Percentiles rank a stretch among this genome's conserved stretches.
phyloP scores from a whole-genome alignment of 805 yeast species.

The Monosporozyma yasuniensis region DNA sequence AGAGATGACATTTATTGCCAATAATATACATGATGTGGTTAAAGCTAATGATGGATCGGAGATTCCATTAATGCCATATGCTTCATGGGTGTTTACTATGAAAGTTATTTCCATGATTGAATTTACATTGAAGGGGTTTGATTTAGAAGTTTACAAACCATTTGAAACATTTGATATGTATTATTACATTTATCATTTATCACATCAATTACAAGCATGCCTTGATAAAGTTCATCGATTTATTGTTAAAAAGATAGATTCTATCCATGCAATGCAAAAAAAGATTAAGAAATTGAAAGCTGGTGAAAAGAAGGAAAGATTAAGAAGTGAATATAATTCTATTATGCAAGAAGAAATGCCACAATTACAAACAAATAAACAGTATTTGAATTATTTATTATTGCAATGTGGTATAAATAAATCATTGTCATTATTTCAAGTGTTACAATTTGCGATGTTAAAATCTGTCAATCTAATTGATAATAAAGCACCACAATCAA shows the following conservation, averaged over 20 bases:
- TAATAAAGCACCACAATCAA: slow-evolving; percentile 18
- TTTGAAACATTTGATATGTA: slow-evolving; percentile 62
- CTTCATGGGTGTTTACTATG: slow-evolving; percentile 58
- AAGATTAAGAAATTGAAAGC: slow-evolving; percentile 41
- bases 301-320: slow-evolving; percentile 39
- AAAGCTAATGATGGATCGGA: slow-evolving; percentile 9
- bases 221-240: slow-evolving; percentile 28
- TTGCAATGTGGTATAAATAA: slow-evolving; percentile 21
- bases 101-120: slow-evolving; percentile 68
- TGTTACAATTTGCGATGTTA: slow-evolving; percentile 26
- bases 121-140: slow-evolving; percentile 65
- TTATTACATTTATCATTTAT: slow-evolving; percentile 55
- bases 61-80: slow-evolving; percentile 49
- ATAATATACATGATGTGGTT: slow-evolving; percentile 21
- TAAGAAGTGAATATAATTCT: slow-evolving; percentile 29
- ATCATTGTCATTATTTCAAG: slow-evolving; percentile 29
- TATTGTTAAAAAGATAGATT: slow-evolving; percentile 29
- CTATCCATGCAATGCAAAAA: slow-evolving; percentile 30
- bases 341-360: slow-evolving; percentile 33
- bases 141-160: slow-evolving; percentile 58
- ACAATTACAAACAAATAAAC: slow-evolving; percentile 22
- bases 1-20: slow-evolving; percentile 40
- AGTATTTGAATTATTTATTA: slow-evolving; percentile 19
- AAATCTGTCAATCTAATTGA: slow-evolving; percentile 21
- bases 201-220: slow-evolving; percentile 40